Percentiles rank a stretch among this genome's conserved stretches.
Conservation (phyloP, 2,329 filamentous ascomycete species). For the Aspergillus sp. region DNA sequence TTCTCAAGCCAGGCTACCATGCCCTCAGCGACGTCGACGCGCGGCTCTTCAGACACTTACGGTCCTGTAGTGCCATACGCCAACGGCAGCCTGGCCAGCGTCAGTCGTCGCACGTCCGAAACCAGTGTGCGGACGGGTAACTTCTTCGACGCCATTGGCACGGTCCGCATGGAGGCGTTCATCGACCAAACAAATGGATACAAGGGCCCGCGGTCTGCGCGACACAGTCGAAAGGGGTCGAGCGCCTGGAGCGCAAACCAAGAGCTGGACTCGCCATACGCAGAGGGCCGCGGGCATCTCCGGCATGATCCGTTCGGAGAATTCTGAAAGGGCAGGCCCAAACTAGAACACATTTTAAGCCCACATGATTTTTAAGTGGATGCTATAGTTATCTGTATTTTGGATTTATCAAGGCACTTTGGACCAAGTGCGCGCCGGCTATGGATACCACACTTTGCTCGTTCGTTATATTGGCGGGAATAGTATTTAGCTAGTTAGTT, state of each 20-base stretch:
- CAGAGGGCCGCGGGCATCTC: constrained; percentile 38
- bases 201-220: constrained; percentile 17
- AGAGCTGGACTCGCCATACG: constrained; percentile 39
- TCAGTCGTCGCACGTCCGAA: constrained; percentile 56
- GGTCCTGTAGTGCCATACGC: constrained; percentile 35
- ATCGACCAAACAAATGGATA: constrained; percentile 59
- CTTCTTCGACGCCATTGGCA: constrained; percentile 87
- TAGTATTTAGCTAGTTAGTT: not conserved
- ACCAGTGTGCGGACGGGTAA: constrained; percentile 52
- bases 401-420: too few species aligned
- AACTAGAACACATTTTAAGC: not conserved
- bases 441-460: not conserved
- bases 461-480: not conserved
- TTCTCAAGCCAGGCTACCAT: constrained; percentile 61
- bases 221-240: constrained; percentile 34
- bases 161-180: constrained; percentile 95
- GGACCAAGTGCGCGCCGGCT: not conserved
- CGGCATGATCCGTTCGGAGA: constrained; percentile 51
- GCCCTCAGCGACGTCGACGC: constrained; percentile 33
- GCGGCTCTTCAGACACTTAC: constrained; percentile 61
- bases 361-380: not conserved
- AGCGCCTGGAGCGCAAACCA: constrained; percentile 37
- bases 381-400: too few species aligned
- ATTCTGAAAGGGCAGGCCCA: constrained; percentile 34
- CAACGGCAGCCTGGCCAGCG: constrained; percentile 42